These are phyloP conservation scores for Rhizodiscina lignyota DNA, from an alignment of 495 filamentous ascomycete species.

Conservation along the genomic window DNA sequence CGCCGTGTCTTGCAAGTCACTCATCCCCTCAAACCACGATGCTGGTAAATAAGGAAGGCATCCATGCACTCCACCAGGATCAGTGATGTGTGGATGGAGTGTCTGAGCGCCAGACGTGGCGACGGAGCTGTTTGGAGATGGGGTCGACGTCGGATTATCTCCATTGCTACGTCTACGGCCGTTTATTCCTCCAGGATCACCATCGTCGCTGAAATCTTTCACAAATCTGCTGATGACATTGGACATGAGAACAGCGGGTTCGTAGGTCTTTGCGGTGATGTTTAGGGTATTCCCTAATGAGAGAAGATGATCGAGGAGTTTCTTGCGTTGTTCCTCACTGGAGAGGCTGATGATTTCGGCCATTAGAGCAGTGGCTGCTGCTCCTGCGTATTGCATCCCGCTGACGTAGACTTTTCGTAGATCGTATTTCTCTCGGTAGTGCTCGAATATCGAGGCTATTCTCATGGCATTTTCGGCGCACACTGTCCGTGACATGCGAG, in stretches of 20 bases:
- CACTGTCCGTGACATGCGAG: conserved; percentile 4
- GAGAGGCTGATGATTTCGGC: conserved; percentile 6
- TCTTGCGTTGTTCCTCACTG: neutral
- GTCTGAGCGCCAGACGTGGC: too few relatives aligned
- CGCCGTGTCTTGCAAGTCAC: too few relatives aligned
- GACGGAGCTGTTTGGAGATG: too few relatives aligned
- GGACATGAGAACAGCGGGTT: conserved; percentile 6
- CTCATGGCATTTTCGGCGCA: conserved; percentile 6
- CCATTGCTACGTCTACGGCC: too few relatives aligned
- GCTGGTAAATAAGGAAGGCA: too few relatives aligned
- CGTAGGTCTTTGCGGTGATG: conserved; percentile 7
- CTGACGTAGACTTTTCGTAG: conserved; percentile 5
- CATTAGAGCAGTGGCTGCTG: conserved; percentile 6
- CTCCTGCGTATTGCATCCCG: conserved; percentile 6
- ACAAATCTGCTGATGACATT: too few relatives aligned
- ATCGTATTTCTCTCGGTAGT: conserved; percentile 1
- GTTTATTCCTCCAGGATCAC: too few relatives aligned
- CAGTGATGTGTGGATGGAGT: too few relatives aligned
- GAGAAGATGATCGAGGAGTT: conserved; percentile 2
- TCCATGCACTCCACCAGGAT: too few relatives aligned
- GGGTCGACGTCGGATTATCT: too few relatives aligned
- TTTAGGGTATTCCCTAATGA: conserved; percentile 1
- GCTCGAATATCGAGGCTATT: conserved; percentile 3
- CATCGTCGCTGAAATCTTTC: too few relatives aligned
- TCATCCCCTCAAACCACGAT: too few relatives aligned